phyloP scores from a whole-genome alignment of 2,329 filamentous ascomycete species.

The Fusarium udum region DNA sequence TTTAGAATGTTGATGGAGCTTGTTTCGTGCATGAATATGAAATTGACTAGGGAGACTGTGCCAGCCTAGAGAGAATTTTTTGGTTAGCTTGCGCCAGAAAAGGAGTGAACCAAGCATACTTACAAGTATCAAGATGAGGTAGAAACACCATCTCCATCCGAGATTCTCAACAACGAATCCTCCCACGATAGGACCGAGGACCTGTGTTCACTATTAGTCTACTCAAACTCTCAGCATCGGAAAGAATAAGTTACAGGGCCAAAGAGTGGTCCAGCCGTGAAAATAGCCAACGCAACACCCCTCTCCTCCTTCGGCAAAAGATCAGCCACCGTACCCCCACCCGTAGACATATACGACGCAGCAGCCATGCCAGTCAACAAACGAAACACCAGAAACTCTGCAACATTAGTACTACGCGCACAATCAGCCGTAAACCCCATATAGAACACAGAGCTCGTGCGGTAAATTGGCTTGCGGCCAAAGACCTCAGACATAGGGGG shows the following conservation, averaged over 20 bases:
- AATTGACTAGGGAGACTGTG: rapidly evolving
- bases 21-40: not conserved
- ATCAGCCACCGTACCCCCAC: not conserved
- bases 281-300: not conserved
- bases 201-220: not conserved
- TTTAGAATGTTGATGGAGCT: not conserved
- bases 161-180: not conserved
- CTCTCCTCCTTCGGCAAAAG: not conserved
- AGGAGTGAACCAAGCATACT: rapidly evolving
- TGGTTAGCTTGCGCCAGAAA: not conserved
- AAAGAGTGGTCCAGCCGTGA: not conserved
- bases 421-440: not conserved
- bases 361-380: not conserved
- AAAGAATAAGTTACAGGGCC: not conserved
- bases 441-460: not conserved
- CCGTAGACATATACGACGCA: not conserved
- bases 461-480: not conserved
- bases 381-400: not conserved
- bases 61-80: not conserved
- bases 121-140: not conserved
- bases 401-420: not conserved
- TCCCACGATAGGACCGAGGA: not conserved
- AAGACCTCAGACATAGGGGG: not conserved
- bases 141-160: not conserved
- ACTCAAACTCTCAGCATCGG: rapidly evolving